Evolutionary conservation across 2,329 filamentous ascomycete species (phyloP).

Genomic region (Bipolaris victoriae): DNA sequence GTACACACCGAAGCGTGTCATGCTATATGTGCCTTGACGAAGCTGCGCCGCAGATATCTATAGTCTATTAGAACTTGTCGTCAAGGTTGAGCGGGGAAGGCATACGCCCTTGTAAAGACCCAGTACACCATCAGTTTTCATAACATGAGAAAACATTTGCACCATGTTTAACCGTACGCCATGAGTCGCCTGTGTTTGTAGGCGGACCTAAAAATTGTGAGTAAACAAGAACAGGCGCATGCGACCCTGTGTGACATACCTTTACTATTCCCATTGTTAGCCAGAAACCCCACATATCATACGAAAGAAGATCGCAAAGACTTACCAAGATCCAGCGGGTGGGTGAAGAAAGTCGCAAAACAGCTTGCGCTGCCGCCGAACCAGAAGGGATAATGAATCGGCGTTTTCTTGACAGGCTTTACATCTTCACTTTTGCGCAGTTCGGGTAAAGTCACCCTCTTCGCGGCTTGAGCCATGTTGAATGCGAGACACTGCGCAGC

Average conservation of each 20-base stretch:
- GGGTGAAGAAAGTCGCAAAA: conserved; percentile 88
- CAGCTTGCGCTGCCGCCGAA: conserved; percentile 95
- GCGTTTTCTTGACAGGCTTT: conserved; percentile 37
- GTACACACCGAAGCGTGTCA: conserved; percentile 94
- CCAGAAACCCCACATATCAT: background rate
- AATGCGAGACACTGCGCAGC: background rate
- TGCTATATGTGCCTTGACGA: conserved; percentile 92
- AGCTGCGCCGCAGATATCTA: conserved; percentile 87
- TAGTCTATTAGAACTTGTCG: background rate
- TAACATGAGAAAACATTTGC: conserved; percentile 82
- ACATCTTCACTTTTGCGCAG: conserved; percentile 52
- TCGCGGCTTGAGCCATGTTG: conserved; percentile 51
- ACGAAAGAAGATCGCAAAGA: conserved; percentile 5
- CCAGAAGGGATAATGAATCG: conserved; percentile 67
- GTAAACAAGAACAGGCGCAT: conserved; percentile 11
- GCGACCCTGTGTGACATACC: conserved; percentile 38
- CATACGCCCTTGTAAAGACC: conserved; percentile 84
- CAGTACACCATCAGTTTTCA: conserved; percentile 74
- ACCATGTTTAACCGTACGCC: conserved; percentile 78
- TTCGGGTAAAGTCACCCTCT: conserved; percentile 40
- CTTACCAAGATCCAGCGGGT: conserved; percentile 90
- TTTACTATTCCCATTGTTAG: conserved; percentile 52
- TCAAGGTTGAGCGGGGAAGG: conserved; percentile 7
- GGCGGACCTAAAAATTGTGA: conserved; percentile 68
- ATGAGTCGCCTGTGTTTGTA: conserved; percentile 77